Conservation (phyloP, 176 grass and related monocot species). For the Paspalum vaginatum region DNA sequence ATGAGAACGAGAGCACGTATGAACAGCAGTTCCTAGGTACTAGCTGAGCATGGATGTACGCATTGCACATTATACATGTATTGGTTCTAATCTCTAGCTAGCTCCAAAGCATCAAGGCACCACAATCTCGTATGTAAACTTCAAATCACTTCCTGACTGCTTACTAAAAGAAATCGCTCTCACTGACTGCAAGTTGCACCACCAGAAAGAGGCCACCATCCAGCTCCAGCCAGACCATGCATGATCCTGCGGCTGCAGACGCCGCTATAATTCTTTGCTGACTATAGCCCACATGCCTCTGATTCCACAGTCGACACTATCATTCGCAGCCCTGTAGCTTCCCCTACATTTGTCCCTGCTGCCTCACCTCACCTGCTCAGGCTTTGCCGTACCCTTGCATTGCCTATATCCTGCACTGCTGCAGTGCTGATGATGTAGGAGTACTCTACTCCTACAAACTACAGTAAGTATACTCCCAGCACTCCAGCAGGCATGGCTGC, state of each 20-base stretch:
- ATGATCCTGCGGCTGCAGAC: slow-evolving; percentile 25
- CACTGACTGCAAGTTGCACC: slow-evolving; percentile 21
- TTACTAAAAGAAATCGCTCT: too few relatives aligned
- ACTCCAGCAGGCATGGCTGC: background rate
- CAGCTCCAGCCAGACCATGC: slow-evolving; percentile 25
- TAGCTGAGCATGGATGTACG: background rate
- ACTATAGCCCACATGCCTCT: slow-evolving; percentile 73
- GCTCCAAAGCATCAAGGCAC: background rate
- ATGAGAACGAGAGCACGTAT: slow-evolving; percentile 26
- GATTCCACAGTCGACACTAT: slow-evolving; percentile 84
- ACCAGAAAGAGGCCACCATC: background rate
- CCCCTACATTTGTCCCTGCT: slow-evolving; percentile 58
- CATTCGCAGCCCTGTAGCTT: slow-evolving; percentile 71
- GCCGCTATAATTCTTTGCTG: slow-evolving; percentile 58
- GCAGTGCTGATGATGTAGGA: background rate
- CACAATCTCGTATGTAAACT: background rate
- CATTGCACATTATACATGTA: background rate
- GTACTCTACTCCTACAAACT: background rate
- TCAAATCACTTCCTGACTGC: background rate
- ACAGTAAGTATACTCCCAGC: background rate
- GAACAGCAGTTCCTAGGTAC: slow-evolving; percentile 24
- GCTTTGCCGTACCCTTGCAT: slow-evolving; percentile 56
- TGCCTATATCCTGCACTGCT: slow-evolving; percentile 37
- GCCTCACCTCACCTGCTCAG: slow-evolving; percentile 41
- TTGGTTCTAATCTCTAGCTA: too few relatives aligned